Evolutionary conservation across 345 rosid species (phyloP), one percentile per base, ranked within the genome.

Genomic region (Capsella bursapastoris): DNA sequence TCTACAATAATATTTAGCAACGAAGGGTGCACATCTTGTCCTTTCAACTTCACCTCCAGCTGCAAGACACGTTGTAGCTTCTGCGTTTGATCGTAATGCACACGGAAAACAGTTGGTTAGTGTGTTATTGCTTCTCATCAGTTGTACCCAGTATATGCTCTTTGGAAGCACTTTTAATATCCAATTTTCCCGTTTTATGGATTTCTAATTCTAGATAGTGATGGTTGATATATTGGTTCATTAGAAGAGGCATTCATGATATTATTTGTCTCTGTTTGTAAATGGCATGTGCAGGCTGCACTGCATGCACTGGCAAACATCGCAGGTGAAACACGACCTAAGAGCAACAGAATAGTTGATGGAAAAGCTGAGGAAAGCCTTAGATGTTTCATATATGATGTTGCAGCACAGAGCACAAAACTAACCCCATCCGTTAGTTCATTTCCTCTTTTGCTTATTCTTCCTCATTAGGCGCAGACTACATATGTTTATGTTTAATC

Each of bases 31-130:
- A n/a, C 79, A 41, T 49, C 78, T 87, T 43, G 82, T 88, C 45
- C 87, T 94, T 57, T 73, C 84, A 28, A 57, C 76, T 78, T 76
- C 86, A 77, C 88, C 87, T 56, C 85, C 89, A 63, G 80, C 86
- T 74, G 97, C 88, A 60, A 86, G 96, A 82, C 88, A 85, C 74
- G 82, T 94, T 52, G 76, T 85, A 66, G 70, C 74, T 76, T 82
- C 83, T 57, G 97, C 97, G n/a, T 94, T 94, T 78, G 85, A 91
- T 78, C 82, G 83, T 76, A 93, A 90, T 40, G 88, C 81, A 52
- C 86, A 49, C 27, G 88, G 98, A 13, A 87, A 74, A 78, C 98
- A 91, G 79, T 83, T 94, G 96, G 98, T 94, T 61, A 84, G 93
- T 79, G 38, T 32, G 15, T 71, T 34, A 4, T 32, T 53, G 44